Base-by-base conservation (phyloP, 805 yeast genomes). In the Torulaspora maleeae region DNA sequence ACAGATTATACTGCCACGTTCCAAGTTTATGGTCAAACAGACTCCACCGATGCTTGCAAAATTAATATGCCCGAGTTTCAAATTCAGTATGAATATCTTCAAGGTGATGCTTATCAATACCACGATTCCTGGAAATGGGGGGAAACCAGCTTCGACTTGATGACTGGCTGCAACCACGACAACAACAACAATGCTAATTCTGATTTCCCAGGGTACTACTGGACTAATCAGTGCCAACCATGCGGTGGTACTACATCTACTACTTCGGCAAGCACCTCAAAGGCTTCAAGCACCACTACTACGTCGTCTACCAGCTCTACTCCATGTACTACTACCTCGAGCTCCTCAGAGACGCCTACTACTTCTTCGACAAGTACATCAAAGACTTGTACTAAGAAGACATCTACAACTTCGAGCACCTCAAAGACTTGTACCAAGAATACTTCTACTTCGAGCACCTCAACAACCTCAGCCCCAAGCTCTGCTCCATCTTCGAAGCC, bases 81-180 rank as follows among this genome's bases (percentile, higher is more conserved):
- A 49, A 55, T 64, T 38, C 67, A 64, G 34, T 63, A 52, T 36
- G 64, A 64, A 15, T 64, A 67, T 59, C 54, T 59, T 27, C 57
- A 60, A 24, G 64, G 61, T 9, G 44, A 32, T n/a, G 60, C 52
- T 27, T 37, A 45, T 5, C 39, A 33, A 17, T 47, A 49, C 34
- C 12, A 28, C 8, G 17, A 27, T 11, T 38, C 38, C 12, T 45
- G 54, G 50, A 13, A 17, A 13, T 44, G 51, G 47, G 50, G 54
- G 28, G 16, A 41, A 9, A 44, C 50, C 13, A 30, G 46, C 22
- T 55, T 53, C 34, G 67, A 62, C 34, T 61, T 64, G 45, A 33
- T 49, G 27, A 50, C 58, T 28, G 58, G 58, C 17, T 65, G 68
- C 46, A 37, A 45, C 35, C 43, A 38, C 15, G 67, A 62, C 42